These are phyloP conservation scores for Fusarium devonianum DNA, from an alignment of 2,329 filamentous ascomycete genomes.

Conservation along the genomic window DNA sequence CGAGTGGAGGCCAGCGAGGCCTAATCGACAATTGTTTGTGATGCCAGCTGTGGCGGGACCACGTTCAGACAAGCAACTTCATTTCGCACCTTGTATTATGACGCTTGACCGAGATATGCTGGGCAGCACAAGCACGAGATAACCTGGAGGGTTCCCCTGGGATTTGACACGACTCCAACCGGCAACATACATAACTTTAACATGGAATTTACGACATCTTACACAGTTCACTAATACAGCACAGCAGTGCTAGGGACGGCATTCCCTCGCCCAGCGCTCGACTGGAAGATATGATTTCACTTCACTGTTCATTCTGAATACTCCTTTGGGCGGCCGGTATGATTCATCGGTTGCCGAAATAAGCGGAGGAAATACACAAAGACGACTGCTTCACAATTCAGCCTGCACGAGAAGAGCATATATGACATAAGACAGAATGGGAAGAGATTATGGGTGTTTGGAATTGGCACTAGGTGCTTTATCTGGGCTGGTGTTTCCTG, in stretches of 20 bases:
- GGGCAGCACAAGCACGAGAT: constrained; percentile 3
- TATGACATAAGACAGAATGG: constrained; percentile 11
- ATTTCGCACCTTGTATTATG: constrained; percentile 28
- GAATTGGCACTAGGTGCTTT: constrained; percentile 13
- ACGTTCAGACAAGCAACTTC: not conserved
- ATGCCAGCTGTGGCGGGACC: not conserved
- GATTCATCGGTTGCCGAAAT: constrained; percentile 5
- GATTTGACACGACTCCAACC: constrained; percentile 13
- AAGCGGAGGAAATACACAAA: constrained; percentile 5
- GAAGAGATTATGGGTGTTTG: constrained; percentile 24
- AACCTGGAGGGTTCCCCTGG: constrained; percentile 8
- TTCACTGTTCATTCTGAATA: constrained; percentile 18
- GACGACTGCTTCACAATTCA: constrained; percentile 6
- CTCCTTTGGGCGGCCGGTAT: constrained; percentile 14
- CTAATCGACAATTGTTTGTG: constrained; percentile 18
- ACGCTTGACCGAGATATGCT: constrained; percentile 17
- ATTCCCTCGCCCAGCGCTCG: constrained; percentile 4
- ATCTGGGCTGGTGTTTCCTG: constrained; percentile 15
- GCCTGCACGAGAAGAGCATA: constrained; percentile 3
- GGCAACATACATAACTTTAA: constrained; percentile 26
- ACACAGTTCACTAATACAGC: constrained; percentile 32
- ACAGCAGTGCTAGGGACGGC: constrained; percentile 3
- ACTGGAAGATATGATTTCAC: constrained; percentile 15
- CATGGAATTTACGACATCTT: constrained; percentile 32
- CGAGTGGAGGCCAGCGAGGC: constrained; percentile 45